Evolutionary conservation across 2,329 filamentous ascomycete species (phyloP), one percentile per base, ranked within the genome.

Genomic region (Pleoardoris graminearum): DNA sequence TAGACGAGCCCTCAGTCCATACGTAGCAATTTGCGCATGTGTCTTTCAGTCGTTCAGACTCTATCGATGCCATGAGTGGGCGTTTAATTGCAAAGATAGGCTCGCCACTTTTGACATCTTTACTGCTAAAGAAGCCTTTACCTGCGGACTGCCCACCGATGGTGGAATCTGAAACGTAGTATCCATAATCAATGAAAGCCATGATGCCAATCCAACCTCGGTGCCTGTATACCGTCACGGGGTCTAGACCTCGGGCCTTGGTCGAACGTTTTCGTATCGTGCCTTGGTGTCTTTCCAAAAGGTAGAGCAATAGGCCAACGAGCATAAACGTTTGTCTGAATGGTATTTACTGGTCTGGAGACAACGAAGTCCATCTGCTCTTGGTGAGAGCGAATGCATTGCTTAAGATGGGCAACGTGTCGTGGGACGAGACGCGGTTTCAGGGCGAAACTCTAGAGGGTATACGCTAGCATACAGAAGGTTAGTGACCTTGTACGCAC

Each of bases 1-100:
- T 62, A 3, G 63, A 59, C 8, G 66, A 63, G 4, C 63, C 67
- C 41, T 69, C 66, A 8, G 65, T 69, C 69, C 75, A 77, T 5
- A 74, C 70, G 60, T 81, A 82, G 67, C 85, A 87, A 54, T 80
- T 80, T 30, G 81, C 78, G 65, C 85, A 87, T 12, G 79, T 81
- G 57, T 82, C 79, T 4, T 68, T 65, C 4, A 86, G 63, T n/a
- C 79, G 74, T 3, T 73, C 66, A 1, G 77, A 76, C 54, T 85
- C 81, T 2, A 86, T 68, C 14, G 82, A 80, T 1, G 78, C 77
- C 36, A 84, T 70, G 42, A 85, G 76, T 1, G 83, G 82, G 16
- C 77, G 74, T n/a, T 73, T 69, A 29, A 84, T 69, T 8, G 72
- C 63, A 30, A 83, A 61, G 27, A 87, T 71, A 35, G 78, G 65